These are phyloP conservation scores for Globisporangium acanthophoron DNA, from an alignment of 352 stramenopile genomes.

Conservation along the genomic window DNA sequence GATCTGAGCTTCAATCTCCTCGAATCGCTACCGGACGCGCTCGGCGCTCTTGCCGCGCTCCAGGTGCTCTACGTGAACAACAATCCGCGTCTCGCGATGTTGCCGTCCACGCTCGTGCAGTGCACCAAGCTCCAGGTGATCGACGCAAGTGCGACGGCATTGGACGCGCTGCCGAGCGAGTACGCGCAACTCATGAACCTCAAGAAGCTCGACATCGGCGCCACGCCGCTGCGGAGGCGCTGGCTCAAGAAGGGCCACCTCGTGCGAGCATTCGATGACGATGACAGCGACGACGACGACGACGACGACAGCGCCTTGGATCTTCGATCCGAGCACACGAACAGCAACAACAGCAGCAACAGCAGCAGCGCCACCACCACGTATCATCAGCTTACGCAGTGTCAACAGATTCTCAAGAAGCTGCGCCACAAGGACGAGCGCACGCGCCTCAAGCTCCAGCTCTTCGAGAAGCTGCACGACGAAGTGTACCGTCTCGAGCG, in stretches of 20 bases:
- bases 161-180: slow-evolving; percentile 56
- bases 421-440: slow-evolving; percentile 63
- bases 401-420: slow-evolving; percentile 47
- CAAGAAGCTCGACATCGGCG: slow-evolving; percentile 62
- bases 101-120: slow-evolving; percentile 52
- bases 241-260: slow-evolving; percentile 61
- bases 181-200: slow-evolving; percentile 62
- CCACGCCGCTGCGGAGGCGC: slow-evolving; percentile 54
- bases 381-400: slow-evolving; percentile 15
- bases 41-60: slow-evolving; percentile 51
- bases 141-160: slow-evolving; percentile 60
- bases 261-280: slow-evolving; percentile 9
- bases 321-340: not conserved
- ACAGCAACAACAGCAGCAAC: not conserved
- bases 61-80: slow-evolving; percentile 82
- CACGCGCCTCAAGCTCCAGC: slow-evolving; percentile 42
- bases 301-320: not conserved
- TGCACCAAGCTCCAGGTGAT: slow-evolving; percentile 68
- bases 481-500: slow-evolving; percentile 55
- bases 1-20: slow-evolving; percentile 85
- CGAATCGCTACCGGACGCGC: slow-evolving; percentile 37
- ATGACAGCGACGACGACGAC: not conserved
- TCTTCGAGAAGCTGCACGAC: slow-evolving; percentile 54
- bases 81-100: slow-evolving; percentile 53
- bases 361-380: not conserved